Percentiles rank a stretch among this genome's conserved stretches.
phyloP scores from a whole-genome alignment of 768 basidiomycete species.

The Mycena alexandri region DNA sequence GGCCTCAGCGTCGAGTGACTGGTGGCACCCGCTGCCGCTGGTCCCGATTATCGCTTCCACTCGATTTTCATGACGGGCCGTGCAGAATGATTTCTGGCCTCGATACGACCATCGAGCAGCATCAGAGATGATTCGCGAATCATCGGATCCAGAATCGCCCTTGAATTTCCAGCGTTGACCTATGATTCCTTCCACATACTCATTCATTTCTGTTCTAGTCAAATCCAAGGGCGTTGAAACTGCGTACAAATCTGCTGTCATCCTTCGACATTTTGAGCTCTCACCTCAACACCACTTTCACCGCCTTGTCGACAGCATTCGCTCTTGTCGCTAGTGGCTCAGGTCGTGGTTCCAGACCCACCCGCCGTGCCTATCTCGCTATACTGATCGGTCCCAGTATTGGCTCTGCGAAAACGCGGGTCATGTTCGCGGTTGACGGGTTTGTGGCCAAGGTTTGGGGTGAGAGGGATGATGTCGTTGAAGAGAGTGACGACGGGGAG shows the following conservation, averaged over 20 bases:
- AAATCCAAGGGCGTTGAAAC: slow-evolving; percentile 65
- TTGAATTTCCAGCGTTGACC: too few species aligned
- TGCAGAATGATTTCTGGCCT: too few species aligned
- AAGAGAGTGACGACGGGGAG: slow-evolving; percentile 41
- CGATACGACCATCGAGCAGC: too few species aligned
- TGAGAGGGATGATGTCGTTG: slow-evolving; percentile 44
- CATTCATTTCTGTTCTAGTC: slow-evolving; percentile 46
- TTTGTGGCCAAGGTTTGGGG: slow-evolving; percentile 66
- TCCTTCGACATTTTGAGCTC: slow-evolving; percentile 80
- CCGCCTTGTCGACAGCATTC: slow-evolving; percentile 76
- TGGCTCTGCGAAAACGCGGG: slow-evolving; percentile 69
- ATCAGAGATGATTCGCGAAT: too few species aligned
- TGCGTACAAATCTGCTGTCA: slow-evolving; percentile 70
- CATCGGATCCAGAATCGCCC: too few species aligned
- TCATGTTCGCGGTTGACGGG: slow-evolving; percentile 75
- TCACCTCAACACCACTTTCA: slow-evolving; percentile 81
- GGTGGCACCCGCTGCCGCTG: too few species aligned
- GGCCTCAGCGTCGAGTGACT: too few species aligned
- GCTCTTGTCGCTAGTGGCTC: slow-evolving; percentile 47
- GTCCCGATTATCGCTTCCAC: too few species aligned
- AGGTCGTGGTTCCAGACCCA: background rate
- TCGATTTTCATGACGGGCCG: too few species aligned
- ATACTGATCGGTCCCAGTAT: slow-evolving; percentile 77
- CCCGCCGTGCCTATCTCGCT: slow-evolving; percentile 63
- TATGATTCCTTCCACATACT: too few species aligned